Evolutionary conservation across 2,329 filamentous ascomycete species (phyloP).

Genomic region (Parafenestella ontariensis): DNA sequence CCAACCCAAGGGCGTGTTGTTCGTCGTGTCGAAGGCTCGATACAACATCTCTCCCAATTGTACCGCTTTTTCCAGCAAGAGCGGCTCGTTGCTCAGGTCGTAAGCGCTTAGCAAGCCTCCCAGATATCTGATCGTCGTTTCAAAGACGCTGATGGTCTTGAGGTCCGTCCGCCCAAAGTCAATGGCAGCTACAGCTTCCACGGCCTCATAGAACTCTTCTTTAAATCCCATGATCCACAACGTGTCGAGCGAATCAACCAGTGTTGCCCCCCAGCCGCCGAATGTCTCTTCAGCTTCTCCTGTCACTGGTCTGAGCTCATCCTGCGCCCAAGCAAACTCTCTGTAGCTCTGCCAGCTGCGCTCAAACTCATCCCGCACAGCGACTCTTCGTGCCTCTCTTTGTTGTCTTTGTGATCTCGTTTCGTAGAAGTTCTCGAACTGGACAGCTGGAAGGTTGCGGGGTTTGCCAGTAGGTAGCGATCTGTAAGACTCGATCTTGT

Average conservation of each 20-base stretch:
- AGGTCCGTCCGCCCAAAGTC: slow-evolving; percentile 52
- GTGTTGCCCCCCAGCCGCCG: slow-evolving; percentile 57
- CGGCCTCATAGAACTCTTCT: slow-evolving; percentile 56
- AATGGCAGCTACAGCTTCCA: slow-evolving; percentile 53
- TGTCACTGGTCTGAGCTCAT: slow-evolving; percentile 55
- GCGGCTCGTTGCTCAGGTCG: slow-evolving; percentile 44
- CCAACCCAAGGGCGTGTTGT: slow-evolving; percentile 54
- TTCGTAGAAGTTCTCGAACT: slow-evolving; percentile 50
- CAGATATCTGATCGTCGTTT: slow-evolving; percentile 56
- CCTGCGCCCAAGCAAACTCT: slow-evolving; percentile 54
- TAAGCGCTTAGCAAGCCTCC: slow-evolving; percentile 49
- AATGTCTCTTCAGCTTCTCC: slow-evolving; percentile 51
- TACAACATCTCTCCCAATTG: slow-evolving; percentile 54
- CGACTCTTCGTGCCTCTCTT: slow-evolving; percentile 42
- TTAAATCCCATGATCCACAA: slow-evolving; percentile 59
- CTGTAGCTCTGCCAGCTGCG: slow-evolving; percentile 55
- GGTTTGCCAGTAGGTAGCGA: slow-evolving; percentile 48
- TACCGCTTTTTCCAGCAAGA: slow-evolving; percentile 46
- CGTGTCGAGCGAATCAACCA: slow-evolving; percentile 56
- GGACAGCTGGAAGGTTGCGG: slow-evolving; percentile 49
- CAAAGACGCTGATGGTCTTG: slow-evolving; percentile 58
- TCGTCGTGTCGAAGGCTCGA: slow-evolving; percentile 56
- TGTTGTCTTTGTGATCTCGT: slow-evolving; percentile 27
- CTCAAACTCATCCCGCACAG: slow-evolving; percentile 52
- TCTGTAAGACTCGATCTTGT: slow-evolving; percentile 46